Percentiles rank a stretch among this genome's conserved stretches.
Conservation (phyloP, 495 filamentous ascomycete species). For the Stereocaulon alpinum region DNA sequence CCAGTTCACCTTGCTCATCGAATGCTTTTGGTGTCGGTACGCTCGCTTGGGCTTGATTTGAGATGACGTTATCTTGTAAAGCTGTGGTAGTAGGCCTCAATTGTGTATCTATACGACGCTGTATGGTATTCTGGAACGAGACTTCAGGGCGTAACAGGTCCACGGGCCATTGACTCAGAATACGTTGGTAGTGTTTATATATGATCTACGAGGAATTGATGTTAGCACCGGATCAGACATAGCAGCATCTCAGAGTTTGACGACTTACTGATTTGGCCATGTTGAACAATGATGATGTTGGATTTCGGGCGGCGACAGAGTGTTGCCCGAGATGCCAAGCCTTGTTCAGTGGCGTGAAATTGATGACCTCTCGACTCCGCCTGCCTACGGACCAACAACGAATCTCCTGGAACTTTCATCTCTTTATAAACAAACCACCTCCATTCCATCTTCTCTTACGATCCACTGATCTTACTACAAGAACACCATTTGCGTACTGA, state of each 20-base stretch:
- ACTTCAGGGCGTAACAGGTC: slow-evolving; percentile 68
- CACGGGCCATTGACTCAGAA: slow-evolving; percentile 66
- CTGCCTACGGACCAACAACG: slow-evolving; percentile 6
- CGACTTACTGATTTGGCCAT: slow-evolving; percentile 16
- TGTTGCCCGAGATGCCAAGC: slow-evolving; percentile 9
- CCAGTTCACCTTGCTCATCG: slow-evolving; percentile 35
- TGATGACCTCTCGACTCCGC: slow-evolving; percentile 10
- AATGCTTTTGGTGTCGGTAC: slow-evolving; percentile 17
- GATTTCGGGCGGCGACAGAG: not conserved
- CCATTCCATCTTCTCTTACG: not conserved
- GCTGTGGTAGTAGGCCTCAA: slow-evolving; percentile 16
- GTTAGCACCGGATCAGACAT: not conserved
- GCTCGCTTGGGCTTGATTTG: slow-evolving; percentile 20
- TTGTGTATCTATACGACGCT: slow-evolving; percentile 43
- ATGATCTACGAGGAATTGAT: slow-evolving; percentile 26
- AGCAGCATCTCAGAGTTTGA: not conserved
- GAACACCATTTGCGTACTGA: not conserved
- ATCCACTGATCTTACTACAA: not conserved
- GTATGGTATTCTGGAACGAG: slow-evolving; percentile 62
- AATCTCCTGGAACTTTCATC: slow-evolving; percentile 5
- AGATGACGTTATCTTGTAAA: slow-evolving; percentile 11
- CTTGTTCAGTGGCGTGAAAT: slow-evolving; percentile 3
- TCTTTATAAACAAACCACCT: not conserved
- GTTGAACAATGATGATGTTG: not conserved
- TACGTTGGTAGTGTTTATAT: slow-evolving; percentile 50